A percentile compares a stretch with the other conserved stretches of the same genome.
These are phyloP conservation scores for Mallotus nudiflorus DNA, from an alignment of 345 rosid species.

Conservation along the genomic window DNA sequence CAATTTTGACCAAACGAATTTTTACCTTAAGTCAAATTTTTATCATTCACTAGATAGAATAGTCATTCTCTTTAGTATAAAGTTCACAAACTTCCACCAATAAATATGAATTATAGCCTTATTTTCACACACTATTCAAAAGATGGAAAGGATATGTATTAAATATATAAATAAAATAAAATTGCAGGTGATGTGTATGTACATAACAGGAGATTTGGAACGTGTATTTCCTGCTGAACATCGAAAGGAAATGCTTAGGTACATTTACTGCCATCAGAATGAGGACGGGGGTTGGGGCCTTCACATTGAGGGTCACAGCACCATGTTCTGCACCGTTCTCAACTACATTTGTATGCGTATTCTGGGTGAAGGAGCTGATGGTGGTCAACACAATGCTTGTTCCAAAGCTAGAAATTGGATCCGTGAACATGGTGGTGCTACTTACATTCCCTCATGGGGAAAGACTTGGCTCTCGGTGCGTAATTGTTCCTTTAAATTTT, in stretches of 20 bases:
- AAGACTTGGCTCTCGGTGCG: constrained; percentile 33
- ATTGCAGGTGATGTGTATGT: constrained; percentile 22
- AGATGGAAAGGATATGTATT: no score
- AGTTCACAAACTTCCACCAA: no score
- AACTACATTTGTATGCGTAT: constrained; percentile 26
- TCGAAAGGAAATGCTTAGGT: constrained; percentile 22
- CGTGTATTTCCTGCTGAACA: constrained; percentile 15
- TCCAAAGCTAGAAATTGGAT: constrained; percentile 28
- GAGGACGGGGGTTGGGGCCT: constrained; percentile 35
- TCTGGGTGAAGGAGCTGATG: constrained; percentile 22
- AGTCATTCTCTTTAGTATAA: no score
- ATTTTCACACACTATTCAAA: no score
- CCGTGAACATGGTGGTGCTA: constrained; percentile 23
- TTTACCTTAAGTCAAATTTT: no score
- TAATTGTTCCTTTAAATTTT: background rate
- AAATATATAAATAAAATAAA: no score
- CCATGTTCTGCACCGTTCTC: constrained; percentile 30
- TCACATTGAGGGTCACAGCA: constrained; percentile 30
- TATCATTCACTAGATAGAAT: no score
- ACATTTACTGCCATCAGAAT: constrained; percentile 27
- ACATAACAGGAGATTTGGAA: constrained; percentile 26
- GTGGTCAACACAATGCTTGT: constrained; percentile 23
- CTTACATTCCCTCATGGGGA: constrained; percentile 31
- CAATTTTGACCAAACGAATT: no score
- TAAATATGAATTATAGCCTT: no score